phyloP scores from a whole-genome alignment of 805 yeast genomes.

The Starmerella bombicola region DNA sequence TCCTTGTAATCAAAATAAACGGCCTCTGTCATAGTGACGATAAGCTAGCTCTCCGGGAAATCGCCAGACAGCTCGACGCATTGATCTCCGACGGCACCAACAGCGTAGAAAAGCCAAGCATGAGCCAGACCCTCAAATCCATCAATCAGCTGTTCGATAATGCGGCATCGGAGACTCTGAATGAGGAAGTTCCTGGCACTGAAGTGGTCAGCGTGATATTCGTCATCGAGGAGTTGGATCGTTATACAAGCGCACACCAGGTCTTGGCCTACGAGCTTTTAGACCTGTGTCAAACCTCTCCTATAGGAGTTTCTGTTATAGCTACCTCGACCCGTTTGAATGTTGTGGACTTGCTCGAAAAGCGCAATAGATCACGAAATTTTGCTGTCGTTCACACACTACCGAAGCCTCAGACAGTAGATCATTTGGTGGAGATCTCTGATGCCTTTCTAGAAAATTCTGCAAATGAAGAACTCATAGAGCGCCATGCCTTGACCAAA shows the following conservation, averaged over 20 bases:
- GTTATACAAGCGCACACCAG: slow-evolving; percentile 62
- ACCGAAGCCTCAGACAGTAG: slow-evolving; percentile 38
- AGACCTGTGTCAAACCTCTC: slow-evolving; percentile 65
- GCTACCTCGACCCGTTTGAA: slow-evolving; percentile 69
- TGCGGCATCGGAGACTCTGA: slow-evolving; percentile 10
- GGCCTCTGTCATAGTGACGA: slow-evolving; percentile 70
- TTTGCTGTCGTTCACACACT: slow-evolving; percentile 63
- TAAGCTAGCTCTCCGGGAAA: slow-evolving; percentile 64
- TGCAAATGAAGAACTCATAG: slow-evolving; percentile 21
- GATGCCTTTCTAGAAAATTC: slow-evolving; percentile 30
- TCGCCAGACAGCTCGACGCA: slow-evolving; percentile 68
- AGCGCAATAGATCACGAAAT: slow-evolving; percentile 81
- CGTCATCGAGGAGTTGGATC: slow-evolving; percentile 74
- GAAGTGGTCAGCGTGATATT: slow-evolving; percentile 39
- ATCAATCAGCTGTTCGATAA: slow-evolving; percentile 24
- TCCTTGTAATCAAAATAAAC: slow-evolving; percentile 49
- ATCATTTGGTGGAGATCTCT: slow-evolving; percentile 41
- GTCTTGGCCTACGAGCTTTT: slow-evolving; percentile 76
- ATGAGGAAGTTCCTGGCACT: slow-evolving; percentile 10
- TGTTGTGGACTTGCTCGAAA: slow-evolving; percentile 71
- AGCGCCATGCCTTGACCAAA: slow-evolving; percentile 17
- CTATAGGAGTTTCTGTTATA: slow-evolving; percentile 64
- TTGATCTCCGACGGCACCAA: slow-evolving; percentile 25
- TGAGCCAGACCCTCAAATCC: slow-evolving; percentile 23
- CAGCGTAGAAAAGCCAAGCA: slow-evolving; percentile 25